Evolutionary conservation across 1,284 basidiomycete species (phyloP).

Genomic region (Uromyces viciae-fabae): DNA sequence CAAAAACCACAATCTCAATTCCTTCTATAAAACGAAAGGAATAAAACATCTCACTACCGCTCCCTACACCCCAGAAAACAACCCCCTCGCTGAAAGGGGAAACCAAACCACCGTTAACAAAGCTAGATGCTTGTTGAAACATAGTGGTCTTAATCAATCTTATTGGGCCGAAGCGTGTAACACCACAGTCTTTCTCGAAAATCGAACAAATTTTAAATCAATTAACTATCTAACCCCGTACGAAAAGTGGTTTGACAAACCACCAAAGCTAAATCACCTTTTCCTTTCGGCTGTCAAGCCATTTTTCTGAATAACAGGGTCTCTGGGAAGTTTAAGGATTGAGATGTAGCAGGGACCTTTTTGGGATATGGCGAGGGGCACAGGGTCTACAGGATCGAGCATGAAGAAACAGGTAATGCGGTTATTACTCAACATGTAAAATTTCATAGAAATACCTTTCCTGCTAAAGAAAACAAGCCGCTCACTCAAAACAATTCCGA

Average conservation of each 20-base stretch:
- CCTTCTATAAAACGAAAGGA: not conserved
- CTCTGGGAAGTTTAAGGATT: not conserved
- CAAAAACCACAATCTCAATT: not conserved
- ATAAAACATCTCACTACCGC: constrained; percentile 13
- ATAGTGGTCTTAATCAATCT: not conserved
- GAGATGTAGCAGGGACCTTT: not conserved
- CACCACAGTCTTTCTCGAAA: not conserved
- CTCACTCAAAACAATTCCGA: too few species aligned
- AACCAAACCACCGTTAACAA: not conserved
- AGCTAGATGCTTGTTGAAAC: not conserved
- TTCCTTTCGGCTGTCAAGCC: not conserved
- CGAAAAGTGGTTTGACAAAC: not conserved
- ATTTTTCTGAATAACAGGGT: constrained; percentile 6
- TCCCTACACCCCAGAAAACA: constrained; percentile 43
- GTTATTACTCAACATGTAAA: not conserved
- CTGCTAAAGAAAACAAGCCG: too few species aligned
- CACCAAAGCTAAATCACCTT: not conserved
- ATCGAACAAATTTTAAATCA: not conserved
- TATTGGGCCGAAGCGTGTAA: not conserved
- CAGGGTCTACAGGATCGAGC: not conserved
- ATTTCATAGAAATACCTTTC: not conserved
- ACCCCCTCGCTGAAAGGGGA: too few species aligned
- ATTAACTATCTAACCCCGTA: not conserved
- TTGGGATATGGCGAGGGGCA: not conserved
- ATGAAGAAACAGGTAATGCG: not conserved